Conservation (phyloP, 805 yeast species). For the Myxozyma kluyveri region DNA sequence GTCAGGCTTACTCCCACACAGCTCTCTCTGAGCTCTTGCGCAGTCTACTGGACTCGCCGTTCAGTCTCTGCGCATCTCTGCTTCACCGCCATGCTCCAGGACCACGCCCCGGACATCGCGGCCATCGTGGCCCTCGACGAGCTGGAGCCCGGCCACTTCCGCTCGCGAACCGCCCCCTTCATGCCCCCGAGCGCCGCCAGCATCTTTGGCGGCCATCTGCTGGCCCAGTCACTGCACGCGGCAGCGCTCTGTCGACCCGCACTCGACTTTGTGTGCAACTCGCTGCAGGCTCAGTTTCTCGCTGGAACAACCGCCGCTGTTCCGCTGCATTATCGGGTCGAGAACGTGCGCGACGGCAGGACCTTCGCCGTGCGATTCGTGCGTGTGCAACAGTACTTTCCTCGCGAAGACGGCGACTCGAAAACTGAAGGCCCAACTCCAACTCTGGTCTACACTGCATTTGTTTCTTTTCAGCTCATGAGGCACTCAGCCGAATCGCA, state of each 20-base stretch:
- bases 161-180: conserved; percentile 7
- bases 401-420: not conserved
- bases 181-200: conserved; percentile 10
- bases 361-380: conserved; percentile 11
- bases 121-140: conserved; percentile 7
- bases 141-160: not conserved
- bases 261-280: conserved; percentile 2
- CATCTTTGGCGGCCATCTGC: conserved; percentile 22
- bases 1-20: too few species aligned
- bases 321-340: conserved; percentile 14
- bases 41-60: too few species aligned
- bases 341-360: conserved; percentile 11
- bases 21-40: too few species aligned
- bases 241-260: conserved; percentile 10
- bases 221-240: conserved; percentile 19
- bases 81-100: too few species aligned
- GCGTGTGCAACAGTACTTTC: conserved; percentile 4
- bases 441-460: not conserved
- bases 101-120: conserved; percentile 12
- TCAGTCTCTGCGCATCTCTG: too few species aligned
- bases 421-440: not conserved
- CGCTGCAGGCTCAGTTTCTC: conserved; percentile 17
- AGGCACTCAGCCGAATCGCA: not conserved
- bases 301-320: conserved; percentile 6
- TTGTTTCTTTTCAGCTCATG: not conserved